Evolutionary conservation across 345 rosid species (phyloP).

Genomic region (Populus pruinosa): DNA sequence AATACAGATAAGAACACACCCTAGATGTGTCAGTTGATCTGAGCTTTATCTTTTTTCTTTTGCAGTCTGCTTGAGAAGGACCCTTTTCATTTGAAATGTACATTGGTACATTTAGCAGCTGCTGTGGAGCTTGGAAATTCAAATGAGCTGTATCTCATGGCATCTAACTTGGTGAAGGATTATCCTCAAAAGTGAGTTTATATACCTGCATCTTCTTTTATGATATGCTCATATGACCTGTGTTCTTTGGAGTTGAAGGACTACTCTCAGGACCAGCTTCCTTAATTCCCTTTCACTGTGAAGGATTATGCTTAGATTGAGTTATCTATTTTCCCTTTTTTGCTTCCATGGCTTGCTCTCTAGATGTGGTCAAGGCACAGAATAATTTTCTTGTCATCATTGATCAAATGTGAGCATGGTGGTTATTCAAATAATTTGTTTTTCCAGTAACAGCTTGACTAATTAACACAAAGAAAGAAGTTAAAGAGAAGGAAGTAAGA

Average conservation of each 20-base stretch:
- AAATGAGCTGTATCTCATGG: constrained; percentile 93
- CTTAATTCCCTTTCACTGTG: neutral
- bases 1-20: constrained; percentile 7
- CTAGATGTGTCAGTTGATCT: constrained; percentile 14
- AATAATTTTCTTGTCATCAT: neutral
- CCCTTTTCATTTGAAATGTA: constrained; percentile 91
- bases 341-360: neutral
- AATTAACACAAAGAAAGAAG: neutral
- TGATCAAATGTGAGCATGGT: neutral
- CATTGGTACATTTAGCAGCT: constrained; percentile 82
- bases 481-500: neutral
- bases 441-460: neutral
- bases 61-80: constrained; percentile 88
- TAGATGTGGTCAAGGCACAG: neutral
- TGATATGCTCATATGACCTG: too few relatives aligned
- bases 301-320: neutral
- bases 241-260: neutral
- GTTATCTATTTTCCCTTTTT: neutral
- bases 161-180: constrained; percentile 94
- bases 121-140: constrained; percentile 96
- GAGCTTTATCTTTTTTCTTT: constrained; percentile 18
- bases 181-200: constrained; percentile 83
- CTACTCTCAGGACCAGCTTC: neutral
- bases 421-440: neutral
- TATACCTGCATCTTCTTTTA: neutral